Percentiles rank a stretch among this genome's conserved stretches.
phyloP scores from a whole-genome alignment of 495 filamentous ascomycete species.

The Cairneyella variabilis region DNA sequence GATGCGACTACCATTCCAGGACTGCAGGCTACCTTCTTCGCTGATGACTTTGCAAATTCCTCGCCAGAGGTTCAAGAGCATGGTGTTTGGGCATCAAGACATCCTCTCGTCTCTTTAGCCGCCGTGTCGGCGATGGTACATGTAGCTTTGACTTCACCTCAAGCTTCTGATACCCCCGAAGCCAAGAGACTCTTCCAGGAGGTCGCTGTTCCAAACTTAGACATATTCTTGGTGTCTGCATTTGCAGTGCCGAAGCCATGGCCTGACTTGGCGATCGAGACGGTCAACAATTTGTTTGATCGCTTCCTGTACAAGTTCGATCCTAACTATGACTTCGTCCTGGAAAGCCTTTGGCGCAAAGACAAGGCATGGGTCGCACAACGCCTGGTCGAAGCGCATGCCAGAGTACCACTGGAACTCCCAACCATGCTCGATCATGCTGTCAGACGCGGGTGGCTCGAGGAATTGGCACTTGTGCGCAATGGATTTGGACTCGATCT shows the following conservation, averaged over 20 bases:
- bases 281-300: conserved; percentile 47
- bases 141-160: conserved; percentile 62
- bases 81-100: conserved; percentile 71
- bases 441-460: conserved; percentile 73
- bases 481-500: conserved; percentile 87
- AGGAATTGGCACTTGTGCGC: conserved; percentile 67
- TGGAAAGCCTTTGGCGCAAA: conserved; percentile 84
- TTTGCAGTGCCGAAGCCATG: conserved; percentile 57
- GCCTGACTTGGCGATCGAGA: conserved; percentile 51
- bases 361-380: conserved; percentile 78
- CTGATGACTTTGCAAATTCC: conserved; percentile 71
- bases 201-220: conserved; percentile 63
- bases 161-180: conserved; percentile 60
- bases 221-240: conserved; percentile 76
- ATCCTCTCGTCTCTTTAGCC: conserved; percentile 83
- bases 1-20: conserved; percentile 80
- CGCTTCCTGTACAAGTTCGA: conserved; percentile 43
- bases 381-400: conserved; percentile 75
- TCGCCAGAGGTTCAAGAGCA: conserved; percentile 64
- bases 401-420: conserved; percentile 68
- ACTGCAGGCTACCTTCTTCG: conserved; percentile 70
- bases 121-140: conserved; percentile 80
- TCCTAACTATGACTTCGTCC: conserved; percentile 70
- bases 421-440: conserved; percentile 79
- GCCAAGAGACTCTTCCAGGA: conserved; percentile 64